These are phyloP conservation scores for Cladosporium sp. DNA, from an alignment of 2,329 filamentous ascomycete genomes.

Conservation along the genomic window DNA sequence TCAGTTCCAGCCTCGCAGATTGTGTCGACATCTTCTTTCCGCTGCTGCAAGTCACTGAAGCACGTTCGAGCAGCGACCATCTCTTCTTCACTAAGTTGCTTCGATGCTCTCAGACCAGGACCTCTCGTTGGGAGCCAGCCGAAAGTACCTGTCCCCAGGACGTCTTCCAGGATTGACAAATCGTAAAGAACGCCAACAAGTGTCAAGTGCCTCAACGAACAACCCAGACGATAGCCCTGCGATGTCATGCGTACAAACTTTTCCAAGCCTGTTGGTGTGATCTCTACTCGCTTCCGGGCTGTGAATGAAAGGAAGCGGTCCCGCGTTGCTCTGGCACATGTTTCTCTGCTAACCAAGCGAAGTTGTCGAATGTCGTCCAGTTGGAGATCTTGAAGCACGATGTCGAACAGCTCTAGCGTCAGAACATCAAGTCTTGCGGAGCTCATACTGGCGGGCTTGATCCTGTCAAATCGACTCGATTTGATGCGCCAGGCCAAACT, in stretches of 20 bases:
- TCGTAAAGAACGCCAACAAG: constrained; percentile 23
- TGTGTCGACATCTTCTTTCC: background rate
- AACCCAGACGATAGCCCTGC: constrained; percentile 7
- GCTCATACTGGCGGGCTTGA: no score
- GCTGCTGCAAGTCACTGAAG: background rate
- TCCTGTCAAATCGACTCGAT: no score
- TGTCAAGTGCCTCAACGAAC: constrained; percentile 19
- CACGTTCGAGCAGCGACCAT: background rate
- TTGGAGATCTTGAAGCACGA: no score
- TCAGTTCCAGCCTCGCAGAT: background rate
- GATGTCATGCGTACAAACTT: constrained; percentile 14
- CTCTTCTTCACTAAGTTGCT: background rate
- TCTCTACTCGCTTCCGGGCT: background rate
- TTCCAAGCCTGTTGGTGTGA: background rate
- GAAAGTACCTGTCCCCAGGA: background rate
- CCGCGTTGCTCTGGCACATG: constrained; percentile 21
- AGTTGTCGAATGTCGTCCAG: no score
- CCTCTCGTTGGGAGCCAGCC: background rate
- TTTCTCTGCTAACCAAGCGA: constrained; percentile 8
- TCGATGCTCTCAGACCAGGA: background rate
- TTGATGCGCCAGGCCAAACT: no score
- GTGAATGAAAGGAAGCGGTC: constrained; percentile 21
- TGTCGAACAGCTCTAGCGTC: no score
- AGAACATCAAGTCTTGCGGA: no score
- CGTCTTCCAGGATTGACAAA: background rate